phyloP scores from a whole-genome alignment of 192 early-diverging fungal genomes.

The Rhizophagus sp. region DNA sequence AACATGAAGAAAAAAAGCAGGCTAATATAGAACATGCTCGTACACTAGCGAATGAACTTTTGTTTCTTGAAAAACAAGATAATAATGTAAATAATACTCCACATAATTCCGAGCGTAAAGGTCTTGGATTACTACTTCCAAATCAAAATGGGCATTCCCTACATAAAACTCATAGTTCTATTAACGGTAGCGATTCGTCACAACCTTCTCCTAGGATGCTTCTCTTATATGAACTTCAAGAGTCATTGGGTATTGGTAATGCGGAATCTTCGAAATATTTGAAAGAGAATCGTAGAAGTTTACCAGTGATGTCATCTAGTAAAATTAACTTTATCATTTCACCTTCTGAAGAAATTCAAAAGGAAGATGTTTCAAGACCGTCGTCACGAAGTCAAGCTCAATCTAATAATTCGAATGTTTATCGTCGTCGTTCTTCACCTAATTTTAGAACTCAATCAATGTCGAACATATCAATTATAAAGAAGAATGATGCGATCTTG shows the following conservation, averaged over 20 bases:
- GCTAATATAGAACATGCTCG: conserved; percentile 1
- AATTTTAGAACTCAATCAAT: conserved; percentile 12
- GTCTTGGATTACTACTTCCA: conserved; percentile 17
- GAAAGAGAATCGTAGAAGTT: conserved; percentile 15
- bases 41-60: conserved; percentile 15
- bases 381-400: background rate
- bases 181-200: background rate
- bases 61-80: conserved; percentile 18
- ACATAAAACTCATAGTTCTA: background rate
- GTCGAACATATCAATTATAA: background rate
- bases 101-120: background rate
- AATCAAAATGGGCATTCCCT: background rate
- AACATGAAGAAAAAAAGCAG: background rate
- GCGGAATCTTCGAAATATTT: conserved; percentile 9
- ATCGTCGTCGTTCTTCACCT: conserved; percentile 24
- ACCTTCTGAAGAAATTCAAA: background rate
- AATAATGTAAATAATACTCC: conserved; percentile 17
- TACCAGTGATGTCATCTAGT: background rate
- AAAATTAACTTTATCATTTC: conserved; percentile 8
- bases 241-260: conserved; percentile 12
- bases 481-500: background rate
- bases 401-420: background rate
- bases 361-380: background rate
- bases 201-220: conserved; percentile 13
- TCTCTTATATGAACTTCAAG: conserved; percentile 28